phyloP scores from a whole-genome alignment of 2,329 filamentous ascomycete genomes.

The Xylariaceae sp. region DNA sequence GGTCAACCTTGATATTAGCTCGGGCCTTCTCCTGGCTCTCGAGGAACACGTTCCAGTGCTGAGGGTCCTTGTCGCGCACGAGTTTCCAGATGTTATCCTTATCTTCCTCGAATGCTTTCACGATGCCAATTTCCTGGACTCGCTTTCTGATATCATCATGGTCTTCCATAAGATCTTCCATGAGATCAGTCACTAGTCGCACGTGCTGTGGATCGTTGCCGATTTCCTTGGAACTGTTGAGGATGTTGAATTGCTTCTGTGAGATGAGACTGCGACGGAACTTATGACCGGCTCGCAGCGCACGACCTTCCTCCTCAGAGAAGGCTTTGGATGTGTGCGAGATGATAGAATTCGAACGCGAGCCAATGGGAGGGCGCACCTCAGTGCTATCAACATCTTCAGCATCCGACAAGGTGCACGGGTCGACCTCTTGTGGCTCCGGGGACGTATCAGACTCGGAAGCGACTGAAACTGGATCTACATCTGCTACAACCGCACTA shows the following conservation, averaged over 20 bases:
- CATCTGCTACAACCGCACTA: constrained; percentile 26
- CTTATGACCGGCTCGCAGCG: constrained; percentile 51
- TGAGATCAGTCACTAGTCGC: constrained; percentile 53
- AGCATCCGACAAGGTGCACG: constrained; percentile 40
- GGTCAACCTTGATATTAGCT: constrained; percentile 43
- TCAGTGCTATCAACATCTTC: constrained; percentile 43
- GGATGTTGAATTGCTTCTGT: constrained; percentile 46
- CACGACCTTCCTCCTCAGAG: constrained; percentile 53
- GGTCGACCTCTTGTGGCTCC: constrained; percentile 35
- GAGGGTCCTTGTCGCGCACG: constrained; percentile 57
- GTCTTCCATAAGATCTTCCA: constrained; percentile 58
- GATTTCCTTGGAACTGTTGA: constrained; percentile 47
- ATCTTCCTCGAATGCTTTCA: constrained; percentile 57
- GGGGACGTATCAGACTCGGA: constrained; percentile 28
- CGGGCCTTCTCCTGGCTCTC: constrained; percentile 57
- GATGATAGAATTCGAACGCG: constrained; percentile 49
- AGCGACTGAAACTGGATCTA: constrained; percentile 22
- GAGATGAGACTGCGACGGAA: constrained; percentile 51
- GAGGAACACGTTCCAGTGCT: constrained; percentile 59
- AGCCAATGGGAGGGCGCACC: constrained; percentile 39
- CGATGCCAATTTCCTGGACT: constrained; percentile 53
- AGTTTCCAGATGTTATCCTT: constrained; percentile 44
- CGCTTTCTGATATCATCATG: constrained; percentile 52
- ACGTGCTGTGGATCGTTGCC: constrained; percentile 46
- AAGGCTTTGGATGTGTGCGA: constrained; percentile 47